A percentile compares a stretch with the other conserved stretches of the same genome.
These are phyloP conservation scores for Wickerhamomyces queroliae DNA, from an alignment of 805 yeast genomes.

Conservation along the genomic window DNA sequence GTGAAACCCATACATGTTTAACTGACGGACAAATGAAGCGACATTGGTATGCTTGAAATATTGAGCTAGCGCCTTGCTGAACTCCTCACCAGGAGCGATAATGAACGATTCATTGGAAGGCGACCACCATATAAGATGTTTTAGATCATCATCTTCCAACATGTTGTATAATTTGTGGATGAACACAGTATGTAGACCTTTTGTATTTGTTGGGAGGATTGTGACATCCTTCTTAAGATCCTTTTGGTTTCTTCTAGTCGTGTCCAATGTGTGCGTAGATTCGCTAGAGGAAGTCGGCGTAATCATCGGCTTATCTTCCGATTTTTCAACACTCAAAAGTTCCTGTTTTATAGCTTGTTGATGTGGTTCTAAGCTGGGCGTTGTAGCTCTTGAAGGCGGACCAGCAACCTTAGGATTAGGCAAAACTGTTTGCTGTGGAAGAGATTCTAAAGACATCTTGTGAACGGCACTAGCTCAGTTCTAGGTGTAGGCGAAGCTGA, in stretches of 20 bases:
- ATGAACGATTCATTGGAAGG: slow-evolving; percentile 64
- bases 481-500: too few relatives aligned
- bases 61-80: slow-evolving; percentile 59
- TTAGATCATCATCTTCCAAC: slow-evolving; percentile 71
- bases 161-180: slow-evolving; percentile 87
- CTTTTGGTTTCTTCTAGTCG: slow-evolving; percentile 1
- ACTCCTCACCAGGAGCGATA: slow-evolving; percentile 82
- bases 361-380: background rate
- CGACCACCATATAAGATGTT: slow-evolving; percentile 86
- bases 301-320: background rate
- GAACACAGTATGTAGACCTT: slow-evolving; percentile 47
- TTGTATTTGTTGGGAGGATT: slow-evolving; percentile 16
- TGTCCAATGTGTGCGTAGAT: background rate
- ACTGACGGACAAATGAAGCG: slow-evolving; percentile 72
- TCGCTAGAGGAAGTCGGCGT: background rate
- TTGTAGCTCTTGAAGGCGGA: too few relatives aligned
- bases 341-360: background rate
- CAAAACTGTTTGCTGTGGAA: too few relatives aligned
- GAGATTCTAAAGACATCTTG: too few relatives aligned
- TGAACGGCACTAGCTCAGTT: too few relatives aligned
- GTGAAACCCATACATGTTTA: slow-evolving; percentile 81
- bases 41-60: slow-evolving; percentile 80
- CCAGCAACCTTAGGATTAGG: too few relatives aligned
- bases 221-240: slow-evolving; percentile 11
- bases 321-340: background rate